A percentile compares a stretch with the other conserved stretches of the same genome.
Evolutionary conservation across 352 stramenopile genomes (phyloP).

Genomic region (Phytopythium vexans): DNA sequence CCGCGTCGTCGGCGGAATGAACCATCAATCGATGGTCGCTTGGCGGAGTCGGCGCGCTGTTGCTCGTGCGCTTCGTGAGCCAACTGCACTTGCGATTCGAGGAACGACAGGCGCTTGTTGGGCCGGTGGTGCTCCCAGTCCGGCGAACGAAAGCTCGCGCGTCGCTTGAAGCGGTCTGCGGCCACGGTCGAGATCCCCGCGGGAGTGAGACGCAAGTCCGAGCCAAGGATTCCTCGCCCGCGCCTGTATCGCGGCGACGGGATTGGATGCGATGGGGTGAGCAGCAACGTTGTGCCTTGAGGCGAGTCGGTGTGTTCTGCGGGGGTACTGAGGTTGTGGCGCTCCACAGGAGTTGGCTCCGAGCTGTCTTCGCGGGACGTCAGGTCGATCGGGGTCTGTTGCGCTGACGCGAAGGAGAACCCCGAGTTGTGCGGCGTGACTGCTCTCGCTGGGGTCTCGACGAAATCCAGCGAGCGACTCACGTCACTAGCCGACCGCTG

Average conservation of each 20-base stretch:
- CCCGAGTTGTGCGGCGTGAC: not conserved
- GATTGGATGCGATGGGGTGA: not conserved
- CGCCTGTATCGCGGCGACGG: conserved; percentile 16
- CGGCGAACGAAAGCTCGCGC: conserved; percentile 3
- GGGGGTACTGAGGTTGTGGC: not conserved
- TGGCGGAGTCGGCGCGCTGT: not conserved
- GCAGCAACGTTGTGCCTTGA: not conserved
- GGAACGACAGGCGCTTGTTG: conserved; percentile 6
- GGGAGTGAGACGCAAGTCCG: conserved; percentile 8
- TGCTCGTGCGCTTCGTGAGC: conserved; percentile 1
- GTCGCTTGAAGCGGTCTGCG: conserved; percentile 16
- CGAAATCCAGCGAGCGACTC: not conserved
- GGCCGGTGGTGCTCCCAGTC: not conserved
- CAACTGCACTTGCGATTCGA: conserved; percentile 5
- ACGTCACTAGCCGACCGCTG: too few relatives aligned
- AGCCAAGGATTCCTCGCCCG: conserved; percentile 17
- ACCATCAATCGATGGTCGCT: not conserved
- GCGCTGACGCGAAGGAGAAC: not conserved
- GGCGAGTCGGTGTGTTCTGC: not conserved
- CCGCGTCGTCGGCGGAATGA: not conserved
- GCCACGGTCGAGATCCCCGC: conserved; percentile 27
- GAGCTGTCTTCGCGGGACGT: not conserved
- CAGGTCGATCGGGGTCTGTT: not conserved
- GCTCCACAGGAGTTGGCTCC: not conserved
- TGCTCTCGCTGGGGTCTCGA: not conserved